Percentiles rank a stretch among this genome's conserved stretches.
Evolutionary conservation across 371 early-diverging fungal genomes (phyloP).

Genomic region (Mucor piriformis): DNA sequence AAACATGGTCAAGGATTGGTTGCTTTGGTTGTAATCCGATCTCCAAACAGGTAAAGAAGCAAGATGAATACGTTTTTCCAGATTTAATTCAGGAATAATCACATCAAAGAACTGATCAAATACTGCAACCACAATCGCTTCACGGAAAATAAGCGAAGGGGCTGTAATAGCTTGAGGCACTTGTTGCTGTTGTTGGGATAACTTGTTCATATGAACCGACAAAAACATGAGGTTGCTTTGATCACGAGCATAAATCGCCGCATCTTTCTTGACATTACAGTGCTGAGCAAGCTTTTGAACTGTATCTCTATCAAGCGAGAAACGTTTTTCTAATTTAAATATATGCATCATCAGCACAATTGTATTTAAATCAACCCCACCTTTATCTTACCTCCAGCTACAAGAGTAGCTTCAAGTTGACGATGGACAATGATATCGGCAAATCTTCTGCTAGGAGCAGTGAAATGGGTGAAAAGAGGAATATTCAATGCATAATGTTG

Average conservation of each 20-base stretch:
- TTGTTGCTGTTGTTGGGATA: conserved; percentile 18
- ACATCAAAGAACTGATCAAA: conserved; percentile 61
- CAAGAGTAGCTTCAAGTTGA: conserved; percentile 45
- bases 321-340: conserved; percentile 42
- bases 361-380: neutral
- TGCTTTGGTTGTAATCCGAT: conserved; percentile 38
- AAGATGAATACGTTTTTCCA: conserved; percentile 59
- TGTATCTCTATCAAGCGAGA: conserved; percentile 50
- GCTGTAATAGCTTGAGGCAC: conserved; percentile 21
- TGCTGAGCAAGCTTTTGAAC: conserved; percentile 60
- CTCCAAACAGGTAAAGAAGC: conserved; percentile 43
- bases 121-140: conserved; percentile 49
- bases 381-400: conserved; percentile 1
- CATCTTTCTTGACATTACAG: conserved; percentile 79
- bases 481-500: conserved; percentile 78
- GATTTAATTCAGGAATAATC: conserved; percentile 56
- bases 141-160: conserved; percentile 31
- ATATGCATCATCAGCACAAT: neutral
- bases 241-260: conserved; percentile 70
- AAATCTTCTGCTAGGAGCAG: conserved; percentile 93
- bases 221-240: conserved; percentile 69
- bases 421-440: conserved; percentile 96
- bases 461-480: conserved; percentile 88
- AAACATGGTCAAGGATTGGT: conserved; percentile 48
- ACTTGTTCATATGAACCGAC: conserved; percentile 36